Conservation (phyloP, 1,139 yeast species). For the Pichia sp. region DNA sequence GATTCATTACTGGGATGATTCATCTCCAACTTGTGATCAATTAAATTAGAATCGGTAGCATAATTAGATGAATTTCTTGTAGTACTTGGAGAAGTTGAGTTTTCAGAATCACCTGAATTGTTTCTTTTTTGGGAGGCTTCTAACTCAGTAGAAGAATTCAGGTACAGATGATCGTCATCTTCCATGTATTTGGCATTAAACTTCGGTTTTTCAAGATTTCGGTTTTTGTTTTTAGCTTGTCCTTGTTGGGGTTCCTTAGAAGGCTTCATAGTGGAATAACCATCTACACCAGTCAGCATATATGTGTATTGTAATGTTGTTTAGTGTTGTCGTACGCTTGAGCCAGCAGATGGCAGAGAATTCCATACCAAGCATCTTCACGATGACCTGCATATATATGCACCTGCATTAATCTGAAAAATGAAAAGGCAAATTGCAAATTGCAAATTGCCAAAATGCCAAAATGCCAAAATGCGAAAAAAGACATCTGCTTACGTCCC, state of each 20-base stretch:
- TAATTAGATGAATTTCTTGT: slow-evolving; percentile 21
- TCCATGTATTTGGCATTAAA: slow-evolving; percentile 19
- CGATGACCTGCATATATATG: not conserved
- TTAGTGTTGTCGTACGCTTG: too few species aligned
- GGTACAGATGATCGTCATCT: slow-evolving; percentile 9
- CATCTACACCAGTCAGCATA: not conserved
- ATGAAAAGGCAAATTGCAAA: not conserved
- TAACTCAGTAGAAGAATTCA: not conserved
- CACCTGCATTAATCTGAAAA: not conserved
- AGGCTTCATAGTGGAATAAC: not conserved
- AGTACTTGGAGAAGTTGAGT: slow-evolving; percentile 22
- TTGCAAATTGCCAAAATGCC: not conserved
- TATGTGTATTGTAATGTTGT: not conserved
- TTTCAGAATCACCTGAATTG: slow-evolving; percentile 18
- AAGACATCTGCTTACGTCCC: not conserved
- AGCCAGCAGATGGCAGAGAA: too few species aligned
- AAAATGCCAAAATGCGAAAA: too few species aligned
- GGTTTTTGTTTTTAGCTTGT: not conserved
- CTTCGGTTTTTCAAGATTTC: slow-evolving; percentile 4
- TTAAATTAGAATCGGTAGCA: not conserved
- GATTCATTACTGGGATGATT: not conserved
- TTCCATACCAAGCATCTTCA: not conserved
- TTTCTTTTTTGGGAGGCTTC: slow-evolving; percentile 6
- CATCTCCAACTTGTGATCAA: not conserved
- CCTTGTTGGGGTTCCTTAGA: not conserved